Base-by-base conservation (phyloP, 176 grass and related monocot species). In the Eremochloa ophiuroides region DNA sequence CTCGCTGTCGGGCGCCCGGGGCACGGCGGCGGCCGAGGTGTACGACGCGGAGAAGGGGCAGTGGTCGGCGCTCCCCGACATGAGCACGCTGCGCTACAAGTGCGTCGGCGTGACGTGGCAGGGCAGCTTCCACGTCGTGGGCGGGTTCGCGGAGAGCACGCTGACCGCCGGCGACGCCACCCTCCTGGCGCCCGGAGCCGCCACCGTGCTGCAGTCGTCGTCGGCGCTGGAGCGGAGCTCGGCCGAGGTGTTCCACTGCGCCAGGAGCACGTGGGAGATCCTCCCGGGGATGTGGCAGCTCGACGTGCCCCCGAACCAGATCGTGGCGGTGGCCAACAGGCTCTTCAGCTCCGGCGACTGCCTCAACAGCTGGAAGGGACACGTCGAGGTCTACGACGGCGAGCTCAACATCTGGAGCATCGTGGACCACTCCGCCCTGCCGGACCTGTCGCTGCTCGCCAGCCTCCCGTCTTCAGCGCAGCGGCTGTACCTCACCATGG, bases 211-310 rank as follows among this genome's bases (percentile, higher is more conserved):
- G 25, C 69, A 78, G 33, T 86, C 82, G 33, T 86, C 82, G 29
- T 88, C 85, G 64, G 82, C 79, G 85, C 85, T 93, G 82, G 91
- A 90, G 69, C 88, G 91, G 79, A 93, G 91, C 82, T 93, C 91
- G 4, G 91, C 91, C 15, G 91, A 93, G 82, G 88, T 86, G 53
- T 94, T 88, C 82, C 76, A 91, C 79, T 74, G 79, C 29, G 41
- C 17, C 4, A 73, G 64, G 18, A 58, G 83, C 4, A 25, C 29
- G 30, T 93, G 91, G 91, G 78, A 93, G 66, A 89, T 90, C 58
- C 42, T 90, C n/a, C 85, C 91, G 15, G 85, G 91, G 63, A 94
- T 94, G 91, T 94, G 91, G 91, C 91, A 91, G 88, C 85, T 94
- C 8, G 91, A 94, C 83, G 91, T 91, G 75, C 88, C 91, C 9